Base-by-base conservation (phyloP, 345 rosid species). In the Rubroshorea leprosula region DNA sequence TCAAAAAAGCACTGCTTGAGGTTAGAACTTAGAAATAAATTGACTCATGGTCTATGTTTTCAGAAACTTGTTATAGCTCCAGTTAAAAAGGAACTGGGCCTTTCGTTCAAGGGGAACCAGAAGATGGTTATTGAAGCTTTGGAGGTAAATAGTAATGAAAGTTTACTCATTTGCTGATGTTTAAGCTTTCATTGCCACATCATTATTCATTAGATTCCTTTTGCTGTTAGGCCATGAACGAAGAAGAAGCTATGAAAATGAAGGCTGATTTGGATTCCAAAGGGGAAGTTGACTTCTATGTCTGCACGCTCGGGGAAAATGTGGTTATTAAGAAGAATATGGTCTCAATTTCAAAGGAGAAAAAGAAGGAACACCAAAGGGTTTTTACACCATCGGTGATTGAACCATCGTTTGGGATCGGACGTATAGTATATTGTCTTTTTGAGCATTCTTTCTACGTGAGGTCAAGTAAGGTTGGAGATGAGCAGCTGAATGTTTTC, bases 331-430 rank as follows among this genome's bases (percentile, higher is more conserved):
- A 79, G 81, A 83, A 78, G 77, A 86, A 48, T 60, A 86, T 92
- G 98, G 79, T 92, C 14, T 55, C 83, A 27, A 92, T 92, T 68
- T 83, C 93, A 23, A 92, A 84, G 84, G 87, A 88, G 80, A 86
- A 73, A 66, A 88, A 71, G 81, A 84, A 81, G 57, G 98, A 83
- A 74, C 83, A 89, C 66, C 95, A 86, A 67, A 72, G 98, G 62
- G 85, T 80, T 61, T 91, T 89, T 74, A 86, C 86, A 4, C 96
- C 98, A 0, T 91, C 90, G 16, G 96, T 91, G 57, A 84, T 91
- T 43, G 98, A 86, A 46, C 98, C 98, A 38, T 88, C 96, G 0
- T 91, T 91, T 58, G 95, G 96, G 50, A 84, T 91, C 63, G 98
- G 96, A 20, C 78, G 98, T 39, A 91, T 91, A 51, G 83, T 91